Evolutionary conservation across 1,284 basidiomycete genomes (phyloP), one percentile per base, ranked within the genome.

Genomic region (Leccinum insolens): DNA sequence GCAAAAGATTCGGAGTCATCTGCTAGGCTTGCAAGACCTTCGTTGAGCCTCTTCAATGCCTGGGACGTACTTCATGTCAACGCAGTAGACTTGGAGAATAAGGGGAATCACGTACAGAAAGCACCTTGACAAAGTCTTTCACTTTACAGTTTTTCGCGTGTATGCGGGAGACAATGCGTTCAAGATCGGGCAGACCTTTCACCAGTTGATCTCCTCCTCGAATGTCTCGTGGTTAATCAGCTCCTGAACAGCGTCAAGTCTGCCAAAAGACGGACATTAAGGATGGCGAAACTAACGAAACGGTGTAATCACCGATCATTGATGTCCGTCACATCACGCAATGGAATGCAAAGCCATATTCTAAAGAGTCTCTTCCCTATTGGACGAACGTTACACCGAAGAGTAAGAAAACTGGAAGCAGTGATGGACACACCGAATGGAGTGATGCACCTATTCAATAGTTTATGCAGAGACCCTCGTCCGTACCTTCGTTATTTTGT

Each of bases 281-380:
- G 31, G 31, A 58, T 20, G 22, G 64, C 65, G 58, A 61, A 71
- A 65, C 62, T 61, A 67, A 66, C 46, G 59, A 65, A 66, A 61
- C n/a, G 57, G 65, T 31, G 37, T 65, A 61, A 73, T 80, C 74
- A 94, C 93, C 95, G 86, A 63, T 93, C 90, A 75, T 96, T 95
- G 80, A 99, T 98, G 49, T 93, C 93, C 14, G 85, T 78, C 31
- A 89, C 88, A 58, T 94, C 88, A 52, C 90, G 87, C 68, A 99
- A 81, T 14, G 96, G 96, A 83, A 92, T 91, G 70, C 94, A 96
- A 7, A 98, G 83, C 96, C 96, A 98, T 69, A 96, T 92, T 61
- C 95, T 88, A 85, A 98, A 98, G 37, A 98, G 84, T 52, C 95
- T 88, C 78, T 98, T 98, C 44, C 94, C 93, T 94, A 62, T 15